phyloP scores from a whole-genome alignment of 805 yeast species.

The Candida gorgasii region DNA sequence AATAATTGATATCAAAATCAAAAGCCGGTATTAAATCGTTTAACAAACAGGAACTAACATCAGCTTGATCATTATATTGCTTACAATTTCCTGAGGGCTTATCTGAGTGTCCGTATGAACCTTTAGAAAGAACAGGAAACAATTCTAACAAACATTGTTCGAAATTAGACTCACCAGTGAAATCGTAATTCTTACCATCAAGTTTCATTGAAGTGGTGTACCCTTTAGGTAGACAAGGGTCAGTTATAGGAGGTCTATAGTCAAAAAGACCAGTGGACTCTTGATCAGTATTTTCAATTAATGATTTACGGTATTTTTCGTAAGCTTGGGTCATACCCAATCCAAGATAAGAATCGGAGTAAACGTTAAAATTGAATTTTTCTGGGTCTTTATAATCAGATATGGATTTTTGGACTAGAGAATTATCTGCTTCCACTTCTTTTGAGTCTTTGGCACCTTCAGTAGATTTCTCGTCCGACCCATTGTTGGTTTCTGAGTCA shows the following conservation, averaged over 20 bases:
- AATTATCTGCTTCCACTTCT: no score
- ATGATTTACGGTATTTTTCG: constrained; percentile 40
- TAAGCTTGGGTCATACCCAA: constrained; percentile 62
- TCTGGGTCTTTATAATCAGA: constrained; percentile 2
- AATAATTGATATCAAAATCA: constrained; percentile 56
- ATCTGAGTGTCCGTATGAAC: constrained; percentile 26
- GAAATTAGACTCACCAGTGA: constrained; percentile 57
- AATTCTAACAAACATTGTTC: constrained; percentile 47
- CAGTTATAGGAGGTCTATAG: constrained; percentile 34
- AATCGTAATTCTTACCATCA: constrained; percentile 30
- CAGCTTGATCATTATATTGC: constrained; percentile 27
- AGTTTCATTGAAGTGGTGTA: constrained; percentile 27
- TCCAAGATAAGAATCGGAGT: constrained; percentile 58
- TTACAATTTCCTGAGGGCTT: constrained; percentile 28
- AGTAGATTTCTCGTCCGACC: no score
- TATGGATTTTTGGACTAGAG: no score
- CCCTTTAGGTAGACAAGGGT: constrained; percentile 61
- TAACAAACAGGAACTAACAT: constrained; percentile 50
- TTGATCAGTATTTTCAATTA: constrained; percentile 25
- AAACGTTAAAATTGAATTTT: constrained; percentile 42
- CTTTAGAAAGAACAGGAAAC: constrained; percentile 44
- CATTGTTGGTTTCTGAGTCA: not conserved
- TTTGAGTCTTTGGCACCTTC: no score
- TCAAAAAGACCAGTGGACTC: constrained; percentile 11
- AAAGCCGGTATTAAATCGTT: constrained; percentile 56